Conservation (phyloP, 73 alveolate genomes). For the Durusdinium trenchii region DNA sequence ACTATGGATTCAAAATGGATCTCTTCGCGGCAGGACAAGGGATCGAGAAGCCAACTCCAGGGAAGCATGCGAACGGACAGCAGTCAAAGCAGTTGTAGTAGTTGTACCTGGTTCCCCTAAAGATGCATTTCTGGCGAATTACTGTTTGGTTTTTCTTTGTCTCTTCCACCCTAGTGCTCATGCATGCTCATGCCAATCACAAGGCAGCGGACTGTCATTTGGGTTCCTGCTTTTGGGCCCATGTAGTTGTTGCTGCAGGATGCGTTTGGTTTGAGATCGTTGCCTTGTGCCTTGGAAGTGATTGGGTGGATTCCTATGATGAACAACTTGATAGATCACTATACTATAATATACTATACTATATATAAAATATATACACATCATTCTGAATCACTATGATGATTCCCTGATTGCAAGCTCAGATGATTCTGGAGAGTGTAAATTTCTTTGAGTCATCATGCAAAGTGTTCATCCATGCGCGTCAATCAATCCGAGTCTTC, state of each 20-base stretch:
- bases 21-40: slow-evolving; percentile 96
- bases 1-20: slow-evolving; percentile 99
- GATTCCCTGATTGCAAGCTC: slow-evolving; percentile 75
- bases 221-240: no score
- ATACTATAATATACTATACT: no score
- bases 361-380: neutral
- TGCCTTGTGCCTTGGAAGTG: slow-evolving; percentile 98
- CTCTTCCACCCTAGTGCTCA: neutral
- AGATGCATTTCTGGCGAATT: neutral
- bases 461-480: no score
- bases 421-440: neutral
- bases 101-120: neutral
- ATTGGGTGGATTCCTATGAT: slow-evolving; percentile 95
- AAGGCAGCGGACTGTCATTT: no score
- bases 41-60: neutral
- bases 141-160: no score
- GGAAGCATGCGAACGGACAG: neutral
- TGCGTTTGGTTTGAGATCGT: slow-evolving; percentile 99
- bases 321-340: no score
- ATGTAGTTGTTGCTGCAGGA: no score
- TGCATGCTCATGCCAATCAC: neutral
- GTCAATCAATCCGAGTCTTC: neutral
- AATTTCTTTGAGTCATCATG: no score
- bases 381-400: slow-evolving; percentile 47
- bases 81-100: neutral